A percentile compares a stretch with the other conserved stretches of the same genome.
Evolutionary conservation across 2,329 filamentous ascomycete species (phyloP).

Genomic region (Penicillium italicum): DNA sequence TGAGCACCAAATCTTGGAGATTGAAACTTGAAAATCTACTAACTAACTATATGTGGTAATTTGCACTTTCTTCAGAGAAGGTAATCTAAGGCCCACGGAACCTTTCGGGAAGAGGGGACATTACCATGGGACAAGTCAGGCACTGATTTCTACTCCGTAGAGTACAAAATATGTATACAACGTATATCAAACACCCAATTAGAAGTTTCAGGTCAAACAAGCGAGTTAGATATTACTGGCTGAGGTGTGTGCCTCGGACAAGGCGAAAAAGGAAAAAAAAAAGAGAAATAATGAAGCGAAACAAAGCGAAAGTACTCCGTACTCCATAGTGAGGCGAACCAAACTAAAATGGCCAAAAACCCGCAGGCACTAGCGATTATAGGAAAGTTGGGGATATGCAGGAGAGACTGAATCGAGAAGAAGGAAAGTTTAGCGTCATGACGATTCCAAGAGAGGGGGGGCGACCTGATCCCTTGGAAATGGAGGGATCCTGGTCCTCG

Average conservation of each 20-base stretch:
- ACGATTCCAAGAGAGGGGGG: neutral
- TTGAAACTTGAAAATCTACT: neutral
- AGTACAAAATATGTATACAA: too few relatives aligned
- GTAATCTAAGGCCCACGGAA: conserved; percentile 9
- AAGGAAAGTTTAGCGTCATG: conserved; percentile 1
- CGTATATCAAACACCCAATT: neutral
- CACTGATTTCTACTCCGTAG: too few relatives aligned
- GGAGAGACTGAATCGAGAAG: conserved; percentile 5
- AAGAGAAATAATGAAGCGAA: neutral
- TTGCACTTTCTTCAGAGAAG: neutral
- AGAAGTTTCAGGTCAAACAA: neutral
- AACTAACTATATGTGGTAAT: conserved; percentile 1
- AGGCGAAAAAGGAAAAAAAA: neutral
- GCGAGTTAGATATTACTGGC: neutral
- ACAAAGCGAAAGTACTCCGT: neutral
- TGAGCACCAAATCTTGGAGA: neutral
- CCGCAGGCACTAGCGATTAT: neutral
- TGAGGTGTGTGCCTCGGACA: neutral
- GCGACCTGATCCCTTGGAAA: neutral
- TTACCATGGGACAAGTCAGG: conserved; percentile 1
- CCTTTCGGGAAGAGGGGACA: neutral
- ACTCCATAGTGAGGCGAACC: neutral
- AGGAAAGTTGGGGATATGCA: conserved; percentile 2
- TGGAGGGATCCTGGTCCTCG: neutral
- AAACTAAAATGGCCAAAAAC: neutral